Evolutionary conservation across 176 grass and related monocot species (phyloP).

Genomic region (Avena eriantha): DNA sequence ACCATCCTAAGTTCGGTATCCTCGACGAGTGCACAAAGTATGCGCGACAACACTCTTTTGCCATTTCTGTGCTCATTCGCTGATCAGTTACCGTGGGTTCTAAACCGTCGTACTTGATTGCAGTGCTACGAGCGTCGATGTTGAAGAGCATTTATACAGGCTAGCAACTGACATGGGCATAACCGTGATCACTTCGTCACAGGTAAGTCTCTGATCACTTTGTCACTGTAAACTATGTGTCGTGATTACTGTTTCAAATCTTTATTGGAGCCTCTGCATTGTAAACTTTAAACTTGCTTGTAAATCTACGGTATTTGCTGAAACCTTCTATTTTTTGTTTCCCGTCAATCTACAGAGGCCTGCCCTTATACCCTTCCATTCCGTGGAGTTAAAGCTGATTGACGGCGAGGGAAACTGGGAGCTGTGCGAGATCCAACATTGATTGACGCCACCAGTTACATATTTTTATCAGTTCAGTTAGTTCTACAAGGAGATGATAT

Average conservation of each 20-base stretch:
- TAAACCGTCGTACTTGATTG: constrained; percentile 36
- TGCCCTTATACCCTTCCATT: constrained; percentile 90
- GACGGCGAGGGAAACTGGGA: constrained; percentile 97
- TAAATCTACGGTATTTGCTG: neutral
- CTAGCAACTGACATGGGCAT: constrained; percentile 90
- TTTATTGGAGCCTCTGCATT: neutral
- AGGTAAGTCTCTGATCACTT: constrained; percentile 60
- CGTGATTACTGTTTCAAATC: neutral
- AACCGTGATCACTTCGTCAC: constrained; percentile 94
- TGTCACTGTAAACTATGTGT: too few species aligned
- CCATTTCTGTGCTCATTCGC: constrained; percentile 5
- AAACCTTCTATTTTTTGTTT: neutral
- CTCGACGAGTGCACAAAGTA: constrained; percentile 98
- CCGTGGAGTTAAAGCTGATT: constrained; percentile 90
- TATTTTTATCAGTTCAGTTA: constrained; percentile 2
- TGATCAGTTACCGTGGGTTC: constrained; percentile 28
- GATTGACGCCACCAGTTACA: constrained; percentile 12
- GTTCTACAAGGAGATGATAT: neutral
- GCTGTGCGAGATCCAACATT: constrained; percentile 71
- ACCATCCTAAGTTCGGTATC: constrained; percentile 88
- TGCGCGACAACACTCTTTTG: neutral
- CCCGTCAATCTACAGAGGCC: constrained; percentile 62
- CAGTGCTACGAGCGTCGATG: constrained; percentile 98
- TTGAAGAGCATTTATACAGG: constrained; percentile 95
- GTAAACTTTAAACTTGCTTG: neutral